Conservation (phyloP, 306 rosid genomes). For the Trifolium pratense region DNA sequence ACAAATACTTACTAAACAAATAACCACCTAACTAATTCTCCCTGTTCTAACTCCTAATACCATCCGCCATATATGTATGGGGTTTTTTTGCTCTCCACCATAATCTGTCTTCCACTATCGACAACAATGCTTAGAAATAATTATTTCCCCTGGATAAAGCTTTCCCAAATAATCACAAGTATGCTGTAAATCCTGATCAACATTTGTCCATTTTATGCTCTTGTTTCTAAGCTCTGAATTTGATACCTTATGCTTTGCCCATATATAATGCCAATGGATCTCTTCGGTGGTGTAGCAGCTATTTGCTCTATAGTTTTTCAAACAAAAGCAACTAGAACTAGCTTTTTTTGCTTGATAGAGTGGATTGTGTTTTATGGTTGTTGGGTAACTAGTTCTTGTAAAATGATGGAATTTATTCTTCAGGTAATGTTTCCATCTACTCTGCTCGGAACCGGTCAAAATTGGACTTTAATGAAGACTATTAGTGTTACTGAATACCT, state of each 20-base stretch:
- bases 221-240: background rate
- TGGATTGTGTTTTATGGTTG: slow-evolving; percentile 12
- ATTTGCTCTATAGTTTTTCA: slow-evolving; percentile 18
- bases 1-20: no score
- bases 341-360: slow-evolving; percentile 12
- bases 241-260: background rate
- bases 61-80: no score
- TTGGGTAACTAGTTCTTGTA: slow-evolving; percentile 13
- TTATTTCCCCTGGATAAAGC: background rate
- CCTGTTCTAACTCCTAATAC: no score
- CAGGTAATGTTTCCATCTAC: slow-evolving; percentile 99
- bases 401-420: slow-evolving; percentile 32
- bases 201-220: slow-evolving; percentile 18
- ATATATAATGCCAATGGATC: background rate
- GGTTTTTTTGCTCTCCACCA: no score
- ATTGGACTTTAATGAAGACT: slow-evolving; percentile 97
- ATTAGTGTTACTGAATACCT: slow-evolving; percentile 96
- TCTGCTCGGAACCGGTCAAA: slow-evolving; percentile 85
- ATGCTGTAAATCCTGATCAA: background rate
- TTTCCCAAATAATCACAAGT: background rate
- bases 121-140: background rate
- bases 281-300: background rate
- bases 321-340: slow-evolving; percentile 20
- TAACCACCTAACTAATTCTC: no score
- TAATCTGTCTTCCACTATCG: background rate